These are phyloP conservation scores for Eleusine coracana DNA, from an alignment of 176 grass and related monocot species.

Conservation along the genomic window DNA sequence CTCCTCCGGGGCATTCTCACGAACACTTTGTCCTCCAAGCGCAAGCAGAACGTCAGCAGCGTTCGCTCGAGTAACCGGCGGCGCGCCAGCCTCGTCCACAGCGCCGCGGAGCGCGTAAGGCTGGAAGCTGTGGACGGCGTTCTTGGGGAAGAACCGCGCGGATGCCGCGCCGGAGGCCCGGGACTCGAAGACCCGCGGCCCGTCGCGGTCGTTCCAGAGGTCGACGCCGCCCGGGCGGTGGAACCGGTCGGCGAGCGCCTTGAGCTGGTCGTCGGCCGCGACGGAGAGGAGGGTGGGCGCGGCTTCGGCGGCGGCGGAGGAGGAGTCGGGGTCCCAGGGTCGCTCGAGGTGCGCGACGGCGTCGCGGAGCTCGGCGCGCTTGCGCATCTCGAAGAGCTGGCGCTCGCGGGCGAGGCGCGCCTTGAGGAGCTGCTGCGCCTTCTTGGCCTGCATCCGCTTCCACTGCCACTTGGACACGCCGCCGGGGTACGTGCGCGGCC, in stretches of 20 bases:
- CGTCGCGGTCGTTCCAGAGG: constrained; percentile 95
- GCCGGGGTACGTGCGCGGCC: constrained; percentile 77
- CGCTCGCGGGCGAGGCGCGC: constrained; percentile 86
- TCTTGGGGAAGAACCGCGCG: constrained; percentile 85
- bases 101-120: constrained; percentile 40
- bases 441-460: constrained; percentile 93
- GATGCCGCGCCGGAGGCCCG: constrained; percentile 51
- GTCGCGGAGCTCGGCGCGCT: constrained; percentile 72
- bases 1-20: constrained; percentile 34
- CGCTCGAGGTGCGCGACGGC: constrained; percentile 79
- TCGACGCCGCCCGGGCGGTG: constrained; percentile 83
- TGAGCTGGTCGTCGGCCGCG: constrained; percentile 84
- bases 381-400: constrained; percentile 96
- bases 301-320: constrained; percentile 6
- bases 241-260: constrained; percentile 87
- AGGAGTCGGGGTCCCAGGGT: constrained; percentile 69
- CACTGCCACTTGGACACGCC: constrained; percentile 97
- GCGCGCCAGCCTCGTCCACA: background rate
- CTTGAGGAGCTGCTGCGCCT: constrained; percentile 88
- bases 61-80: background rate
- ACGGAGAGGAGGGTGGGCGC: constrained; percentile 82
- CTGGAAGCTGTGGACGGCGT: constrained; percentile 71
- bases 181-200: constrained; percentile 68
- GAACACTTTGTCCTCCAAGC: constrained; percentile 40
- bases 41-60: background rate